These are phyloP conservation scores for Aleurites moluccanus DNA, from an alignment of 441 rosid species.

Conservation along the genomic window DNA sequence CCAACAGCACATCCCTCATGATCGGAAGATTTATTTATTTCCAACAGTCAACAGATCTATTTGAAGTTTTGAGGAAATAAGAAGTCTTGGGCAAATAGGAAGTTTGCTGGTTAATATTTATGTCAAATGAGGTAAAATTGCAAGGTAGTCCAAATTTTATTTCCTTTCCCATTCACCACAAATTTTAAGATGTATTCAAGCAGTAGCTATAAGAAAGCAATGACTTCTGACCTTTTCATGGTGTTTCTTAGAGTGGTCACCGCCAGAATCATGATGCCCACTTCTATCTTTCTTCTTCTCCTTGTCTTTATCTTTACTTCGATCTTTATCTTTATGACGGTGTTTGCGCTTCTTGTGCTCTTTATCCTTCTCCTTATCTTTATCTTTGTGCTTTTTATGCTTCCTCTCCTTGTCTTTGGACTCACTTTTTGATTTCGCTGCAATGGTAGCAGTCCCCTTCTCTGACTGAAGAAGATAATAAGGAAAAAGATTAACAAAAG, in stretches of 20 bases:
- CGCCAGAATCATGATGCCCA: slow-evolving; percentile 76
- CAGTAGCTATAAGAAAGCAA: no score
- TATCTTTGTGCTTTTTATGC: slow-evolving; percentile 77
- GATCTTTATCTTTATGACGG: slow-evolving; percentile 76
- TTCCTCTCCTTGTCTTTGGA: slow-evolving; percentile 73
- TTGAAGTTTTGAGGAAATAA: not conserved
- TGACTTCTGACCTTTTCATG: slow-evolving; percentile 70
- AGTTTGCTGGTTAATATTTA: not conserved
- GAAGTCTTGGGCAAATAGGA: not conserved
- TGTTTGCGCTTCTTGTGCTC: slow-evolving; percentile 91
- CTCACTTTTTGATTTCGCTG: slow-evolving; percentile 62
- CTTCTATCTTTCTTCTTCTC: slow-evolving; percentile 80
- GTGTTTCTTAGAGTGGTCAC: slow-evolving; percentile 71
- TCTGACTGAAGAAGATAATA: slow-evolving; percentile 43
- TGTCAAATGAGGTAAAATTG: not conserved
- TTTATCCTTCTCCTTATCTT: slow-evolving; percentile 66
- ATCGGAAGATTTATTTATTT: not conserved
- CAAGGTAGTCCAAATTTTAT: not conserved
- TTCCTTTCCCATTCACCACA: not conserved
- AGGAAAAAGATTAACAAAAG: not conserved
- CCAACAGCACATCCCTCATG: not conserved
- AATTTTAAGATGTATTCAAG: not conserved
- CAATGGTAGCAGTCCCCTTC: slow-evolving; percentile 70
- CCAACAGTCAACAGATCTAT: not conserved
- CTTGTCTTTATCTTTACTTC: slow-evolving; percentile 54